Evolutionary conservation across 2,329 filamentous ascomycete species (phyloP), one percentile per base, ranked within the genome.

Genomic region (Stenocarpella maydis): DNA sequence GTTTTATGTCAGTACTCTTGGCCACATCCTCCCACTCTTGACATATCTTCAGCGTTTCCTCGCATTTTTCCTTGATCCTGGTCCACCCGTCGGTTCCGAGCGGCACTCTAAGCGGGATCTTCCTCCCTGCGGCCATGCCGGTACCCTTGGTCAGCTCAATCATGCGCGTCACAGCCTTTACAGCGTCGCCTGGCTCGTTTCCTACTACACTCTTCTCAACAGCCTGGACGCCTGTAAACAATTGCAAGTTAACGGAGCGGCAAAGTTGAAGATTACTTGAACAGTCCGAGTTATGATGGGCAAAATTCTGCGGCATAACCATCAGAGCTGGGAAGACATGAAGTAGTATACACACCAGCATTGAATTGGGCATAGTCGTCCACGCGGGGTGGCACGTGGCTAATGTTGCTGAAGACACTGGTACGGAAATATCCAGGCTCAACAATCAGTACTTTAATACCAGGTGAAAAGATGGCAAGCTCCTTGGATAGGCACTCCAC

Each of bases 21-120:
- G 81, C 82, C 55, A 85, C 76, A n/a, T 82, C 80, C 75, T 86
- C 82, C 76, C 84, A 87, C 61, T 82, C 83, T 8, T 82, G 78
- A 21, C 84, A 82, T 5, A 83, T 82, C 71, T 85, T 81, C 37
- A 78, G 68, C 60, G 85, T 86, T 15, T 78, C 76, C 52, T 87
- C 82, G 26, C 88, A 79, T 77, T 88, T 89, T 0, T 77, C 74
- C 72, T 80, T 84, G 26, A 90, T 82, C 5, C 72, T 78, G 1
- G 75, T 74, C 75, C 84, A 88, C 0, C 85, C 84, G 76, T 89
- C 87, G 0, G 80, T 85, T 0, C 87, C 87, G 14, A 89, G 78
- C 0, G 86, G 80, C 17, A 86, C 81, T 34, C 87, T 78, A 8
- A 89, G 73, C 4, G 87, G 87, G 2, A 79, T 37, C 0, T 52